Evolutionary conservation across 257 asterid genomes (phyloP).

Genomic region (Solanum pinnatisectum): DNA sequence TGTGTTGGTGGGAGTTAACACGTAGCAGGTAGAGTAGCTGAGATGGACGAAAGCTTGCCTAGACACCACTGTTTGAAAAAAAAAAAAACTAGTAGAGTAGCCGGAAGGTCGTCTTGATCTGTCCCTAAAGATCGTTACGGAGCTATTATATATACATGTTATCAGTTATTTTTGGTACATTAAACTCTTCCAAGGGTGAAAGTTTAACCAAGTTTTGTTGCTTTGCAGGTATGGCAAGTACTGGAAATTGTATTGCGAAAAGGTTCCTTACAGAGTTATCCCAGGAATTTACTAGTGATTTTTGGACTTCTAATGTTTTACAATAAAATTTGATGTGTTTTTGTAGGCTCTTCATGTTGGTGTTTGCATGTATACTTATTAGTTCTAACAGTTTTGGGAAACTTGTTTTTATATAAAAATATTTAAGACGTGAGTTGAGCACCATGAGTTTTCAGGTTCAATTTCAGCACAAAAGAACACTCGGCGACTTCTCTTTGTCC

Average conservation of each 20-base stretch:
- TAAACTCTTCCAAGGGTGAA: not conserved
- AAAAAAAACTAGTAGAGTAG: not conserved
- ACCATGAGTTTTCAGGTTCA: not conserved
- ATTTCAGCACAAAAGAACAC: not conserved
- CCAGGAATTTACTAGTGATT: constrained; percentile 68
- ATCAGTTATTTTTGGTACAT: not conserved
- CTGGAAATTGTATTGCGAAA: constrained; percentile 88
- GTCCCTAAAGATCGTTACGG: not conserved
- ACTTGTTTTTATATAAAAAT: not conserved
- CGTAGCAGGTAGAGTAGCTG: not conserved
- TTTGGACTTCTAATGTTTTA: not conserved
- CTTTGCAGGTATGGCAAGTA: constrained; percentile 77
- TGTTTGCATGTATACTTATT: not conserved
- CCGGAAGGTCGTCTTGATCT: not conserved
- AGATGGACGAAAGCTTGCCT: not conserved
- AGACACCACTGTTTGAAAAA: not conserved
- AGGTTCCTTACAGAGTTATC: constrained; percentile 63
- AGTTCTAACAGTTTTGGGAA: not conserved
- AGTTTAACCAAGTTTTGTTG: not conserved
- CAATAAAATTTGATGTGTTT: not conserved
- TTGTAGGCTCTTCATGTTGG: not conserved
- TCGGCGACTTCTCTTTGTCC: not conserved
- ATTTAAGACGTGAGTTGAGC: not conserved
- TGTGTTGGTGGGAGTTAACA: not conserved
- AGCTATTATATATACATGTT: not conserved